A percentile compares a stretch with the other conserved stretches of the same genome.
Conservation (phyloP, 169 alveolate species). For the Perkinsus olseni region DNA sequence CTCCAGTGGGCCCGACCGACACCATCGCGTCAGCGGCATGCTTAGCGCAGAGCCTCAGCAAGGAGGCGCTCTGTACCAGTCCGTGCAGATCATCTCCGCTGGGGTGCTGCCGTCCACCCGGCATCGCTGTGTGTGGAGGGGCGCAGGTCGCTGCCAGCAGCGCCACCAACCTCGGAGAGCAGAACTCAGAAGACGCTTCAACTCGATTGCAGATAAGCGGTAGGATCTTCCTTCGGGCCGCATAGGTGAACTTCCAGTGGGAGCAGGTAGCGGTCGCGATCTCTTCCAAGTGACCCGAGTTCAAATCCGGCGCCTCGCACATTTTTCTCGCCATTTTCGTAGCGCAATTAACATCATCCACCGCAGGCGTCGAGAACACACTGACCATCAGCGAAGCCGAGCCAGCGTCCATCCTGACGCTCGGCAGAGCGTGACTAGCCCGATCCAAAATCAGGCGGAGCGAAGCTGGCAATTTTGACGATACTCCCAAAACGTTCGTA, state of each 20-base stretch:
- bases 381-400: not conserved
- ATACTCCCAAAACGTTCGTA: not conserved
- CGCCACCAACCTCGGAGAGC: not conserved
- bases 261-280: not conserved
- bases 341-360: not conserved
- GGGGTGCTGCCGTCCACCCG: not conserved
- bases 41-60: not conserved
- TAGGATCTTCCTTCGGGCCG: not conserved
- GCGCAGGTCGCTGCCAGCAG: not conserved
- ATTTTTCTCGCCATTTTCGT: not conserved
- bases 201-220: not conserved
- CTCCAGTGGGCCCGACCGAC: not conserved
- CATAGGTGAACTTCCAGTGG: not conserved
- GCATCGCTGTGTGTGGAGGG: not conserved
- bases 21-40: not conserved
- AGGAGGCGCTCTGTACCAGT: not conserved
- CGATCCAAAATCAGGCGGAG: not conserved
- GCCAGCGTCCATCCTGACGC: not conserved
- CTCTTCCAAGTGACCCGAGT: not conserved
- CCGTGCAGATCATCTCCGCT: not conserved
- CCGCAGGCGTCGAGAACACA: not conserved
- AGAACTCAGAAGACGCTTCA: not conserved
- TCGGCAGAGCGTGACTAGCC: too few relatives aligned
- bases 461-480: not conserved
- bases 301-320: slow-evolving; percentile 3